A percentile compares a stretch with the other conserved stretches of the same genome.
Evolutionary conservation across 169 alveolate species (phyloP).

Genomic region (Plasmodium sp.): DNA sequence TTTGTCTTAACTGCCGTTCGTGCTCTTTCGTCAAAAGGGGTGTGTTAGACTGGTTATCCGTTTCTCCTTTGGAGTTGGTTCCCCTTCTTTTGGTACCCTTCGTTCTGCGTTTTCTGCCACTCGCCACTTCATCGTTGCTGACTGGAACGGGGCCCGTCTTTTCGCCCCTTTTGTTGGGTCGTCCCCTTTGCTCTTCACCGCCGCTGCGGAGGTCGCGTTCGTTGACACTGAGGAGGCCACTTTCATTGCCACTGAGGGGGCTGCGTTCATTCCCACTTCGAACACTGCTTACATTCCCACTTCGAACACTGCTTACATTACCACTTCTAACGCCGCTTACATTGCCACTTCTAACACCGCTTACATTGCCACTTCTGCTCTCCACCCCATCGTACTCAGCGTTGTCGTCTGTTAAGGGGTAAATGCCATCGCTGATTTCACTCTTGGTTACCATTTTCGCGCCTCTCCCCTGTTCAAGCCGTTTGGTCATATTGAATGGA

Average conservation of each 20-base stretch:
- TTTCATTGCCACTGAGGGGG: background rate
- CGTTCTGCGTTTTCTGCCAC: background rate
- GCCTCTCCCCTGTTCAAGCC: background rate
- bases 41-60: background rate
- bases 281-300: background rate
- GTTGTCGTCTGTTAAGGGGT: slow-evolving; percentile 37
- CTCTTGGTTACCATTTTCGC: background rate
- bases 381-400: background rate
- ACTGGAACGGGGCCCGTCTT: background rate
- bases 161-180: background rate
- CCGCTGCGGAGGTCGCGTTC: background rate
- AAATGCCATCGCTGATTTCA: background rate
- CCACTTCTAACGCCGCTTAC: background rate
- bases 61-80: background rate
- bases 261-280: background rate
- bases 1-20: background rate
- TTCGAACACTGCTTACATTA: background rate
- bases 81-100: background rate
- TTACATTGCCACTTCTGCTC: background rate
- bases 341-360: background rate
- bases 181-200: background rate
- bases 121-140: background rate
- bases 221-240: background rate
- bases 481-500: background rate
- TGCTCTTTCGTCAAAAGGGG: background rate